Conservation (phyloP, 495 filamentous ascomycete genomes). For the Pyrenula massariospora region DNA sequence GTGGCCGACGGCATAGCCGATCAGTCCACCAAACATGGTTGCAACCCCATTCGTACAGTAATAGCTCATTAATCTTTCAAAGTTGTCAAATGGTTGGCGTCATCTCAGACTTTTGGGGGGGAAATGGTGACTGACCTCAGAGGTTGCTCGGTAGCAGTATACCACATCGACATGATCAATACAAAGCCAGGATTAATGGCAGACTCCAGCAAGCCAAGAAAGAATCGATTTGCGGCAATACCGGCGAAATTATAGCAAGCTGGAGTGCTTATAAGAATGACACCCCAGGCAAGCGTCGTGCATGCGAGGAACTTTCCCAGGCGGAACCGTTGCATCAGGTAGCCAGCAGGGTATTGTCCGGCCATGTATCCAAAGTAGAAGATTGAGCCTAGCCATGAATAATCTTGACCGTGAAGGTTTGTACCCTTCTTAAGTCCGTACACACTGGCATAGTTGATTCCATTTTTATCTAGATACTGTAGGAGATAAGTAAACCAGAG, state of each 20-base stretch:
- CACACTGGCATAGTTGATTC: slow-evolving; percentile 48
- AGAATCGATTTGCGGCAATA: slow-evolving; percentile 28
- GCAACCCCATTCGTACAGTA: slow-evolving; percentile 46
- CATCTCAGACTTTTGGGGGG: too few relatives aligned
- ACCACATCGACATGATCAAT: slow-evolving; percentile 47
- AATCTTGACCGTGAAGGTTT: slow-evolving; percentile 39
- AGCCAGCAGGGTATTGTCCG: slow-evolving; percentile 38
- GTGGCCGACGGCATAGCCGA: slow-evolving; percentile 40
- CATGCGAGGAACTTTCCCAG: slow-evolving; percentile 37
- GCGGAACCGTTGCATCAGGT: slow-evolving; percentile 39
- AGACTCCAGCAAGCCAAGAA: slow-evolving; percentile 43
- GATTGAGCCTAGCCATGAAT: slow-evolving; percentile 45
- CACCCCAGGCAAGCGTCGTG: slow-evolving; percentile 26
- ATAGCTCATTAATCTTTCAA: slow-evolving; percentile 35
- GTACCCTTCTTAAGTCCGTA: slow-evolving; percentile 43
- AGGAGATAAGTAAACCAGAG: slow-evolving; percentile 43
- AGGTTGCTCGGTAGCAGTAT: slow-evolving; percentile 38
- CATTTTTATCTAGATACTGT: slow-evolving; percentile 47
- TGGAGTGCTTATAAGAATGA: slow-evolving; percentile 27
- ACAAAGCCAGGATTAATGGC: slow-evolving; percentile 46
- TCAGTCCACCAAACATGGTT: slow-evolving; percentile 39
- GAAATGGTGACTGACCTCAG: too few relatives aligned
- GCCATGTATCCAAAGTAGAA: slow-evolving; percentile 47
- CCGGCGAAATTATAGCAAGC: slow-evolving; percentile 21
- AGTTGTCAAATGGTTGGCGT: too few relatives aligned